These are phyloP conservation scores for Melastoma candidum DNA, from an alignment of 441 rosid species.

Conservation along the genomic window DNA sequence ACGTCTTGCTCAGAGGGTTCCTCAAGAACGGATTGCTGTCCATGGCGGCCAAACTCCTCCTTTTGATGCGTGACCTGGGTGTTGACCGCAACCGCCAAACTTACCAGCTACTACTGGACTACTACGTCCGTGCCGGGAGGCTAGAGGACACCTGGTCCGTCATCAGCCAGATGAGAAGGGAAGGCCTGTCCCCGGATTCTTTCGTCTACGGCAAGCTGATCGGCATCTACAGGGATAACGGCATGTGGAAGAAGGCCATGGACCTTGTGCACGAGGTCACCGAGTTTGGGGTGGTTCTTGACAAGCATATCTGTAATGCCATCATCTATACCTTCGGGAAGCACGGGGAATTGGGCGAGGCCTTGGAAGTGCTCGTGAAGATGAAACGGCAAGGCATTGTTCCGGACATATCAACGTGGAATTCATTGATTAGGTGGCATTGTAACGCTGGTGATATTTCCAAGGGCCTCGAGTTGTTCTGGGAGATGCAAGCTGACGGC, in stretches of 20 bases:
- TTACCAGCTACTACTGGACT: conserved; percentile 39
- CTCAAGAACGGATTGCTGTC: conserved; percentile 44
- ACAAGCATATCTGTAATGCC: conserved; percentile 44
- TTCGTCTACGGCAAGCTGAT: conserved; percentile 48
- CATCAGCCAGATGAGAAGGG: conserved; percentile 44
- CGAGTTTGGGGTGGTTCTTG: conserved; percentile 36
- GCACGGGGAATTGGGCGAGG: conserved; percentile 47
- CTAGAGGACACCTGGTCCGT: conserved; percentile 51
- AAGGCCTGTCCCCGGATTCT: conserved; percentile 27
- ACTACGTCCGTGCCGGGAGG: conserved; percentile 47
- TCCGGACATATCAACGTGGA: conserved; percentile 57
- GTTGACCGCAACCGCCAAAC: conserved; percentile 34
- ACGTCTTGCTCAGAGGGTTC: conserved; percentile 40
- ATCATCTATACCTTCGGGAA: conserved; percentile 55
- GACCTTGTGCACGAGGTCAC: conserved; percentile 47
- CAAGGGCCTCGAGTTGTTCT: conserved; percentile 38
- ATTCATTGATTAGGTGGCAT: conserved; percentile 54
- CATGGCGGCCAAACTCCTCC: conserved; percentile 31
- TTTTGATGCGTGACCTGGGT: conserved; percentile 24
- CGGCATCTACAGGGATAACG: conserved; percentile 59
- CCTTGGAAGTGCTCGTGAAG: conserved; percentile 34
- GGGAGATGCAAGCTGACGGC: conserved; percentile 53
- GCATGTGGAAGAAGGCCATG: conserved; percentile 74
- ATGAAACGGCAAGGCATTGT: conserved; percentile 36
- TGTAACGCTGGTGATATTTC: conserved; percentile 39